These are phyloP conservation scores for Xylaria castorea DNA, from an alignment of 495 filamentous ascomycete species.

Conservation along the genomic window DNA sequence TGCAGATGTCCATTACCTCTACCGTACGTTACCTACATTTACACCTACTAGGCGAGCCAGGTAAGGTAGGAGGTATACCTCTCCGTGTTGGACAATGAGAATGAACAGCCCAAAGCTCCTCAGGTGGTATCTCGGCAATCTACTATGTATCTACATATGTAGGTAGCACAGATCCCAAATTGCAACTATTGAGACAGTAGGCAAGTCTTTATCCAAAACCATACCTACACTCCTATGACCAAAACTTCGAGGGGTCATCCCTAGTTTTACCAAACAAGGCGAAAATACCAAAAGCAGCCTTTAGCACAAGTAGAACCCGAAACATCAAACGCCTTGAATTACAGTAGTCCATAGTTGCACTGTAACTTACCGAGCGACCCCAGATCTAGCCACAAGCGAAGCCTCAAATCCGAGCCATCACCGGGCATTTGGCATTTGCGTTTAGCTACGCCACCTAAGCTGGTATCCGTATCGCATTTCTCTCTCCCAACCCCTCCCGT, in stretches of 20 bases:
- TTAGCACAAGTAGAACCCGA: neutral
- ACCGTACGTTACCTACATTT: too few species aligned
- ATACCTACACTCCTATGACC: neutral
- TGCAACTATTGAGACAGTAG: neutral
- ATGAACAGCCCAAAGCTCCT: neutral
- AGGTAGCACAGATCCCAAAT: conserved; percentile 1
- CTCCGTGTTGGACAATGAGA: too few species aligned
- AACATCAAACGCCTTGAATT: neutral
- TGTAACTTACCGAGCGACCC: too few species aligned
- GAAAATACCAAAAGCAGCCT: neutral
- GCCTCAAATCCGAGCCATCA: neutral
- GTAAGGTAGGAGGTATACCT: too few species aligned
- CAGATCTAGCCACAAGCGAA: too few species aligned
- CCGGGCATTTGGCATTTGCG: neutral
- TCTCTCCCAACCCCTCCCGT: neutral
- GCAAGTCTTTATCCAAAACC: neutral
- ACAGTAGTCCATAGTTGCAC: neutral
- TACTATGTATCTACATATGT: neutral
- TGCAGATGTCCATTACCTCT: too few species aligned
- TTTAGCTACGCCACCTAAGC: neutral
- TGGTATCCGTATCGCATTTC: neutral
- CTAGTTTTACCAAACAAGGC: neutral
- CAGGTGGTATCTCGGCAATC: conserved; percentile 4
- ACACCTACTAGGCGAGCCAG: too few species aligned
- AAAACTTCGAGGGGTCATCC: neutral